A percentile compares a stretch with the other conserved stretches of the same genome.
These are phyloP conservation scores for Aspergillus arachidicola DNA, from an alignment of 2,329 filamentous ascomycete genomes.

Conservation along the genomic window DNA sequence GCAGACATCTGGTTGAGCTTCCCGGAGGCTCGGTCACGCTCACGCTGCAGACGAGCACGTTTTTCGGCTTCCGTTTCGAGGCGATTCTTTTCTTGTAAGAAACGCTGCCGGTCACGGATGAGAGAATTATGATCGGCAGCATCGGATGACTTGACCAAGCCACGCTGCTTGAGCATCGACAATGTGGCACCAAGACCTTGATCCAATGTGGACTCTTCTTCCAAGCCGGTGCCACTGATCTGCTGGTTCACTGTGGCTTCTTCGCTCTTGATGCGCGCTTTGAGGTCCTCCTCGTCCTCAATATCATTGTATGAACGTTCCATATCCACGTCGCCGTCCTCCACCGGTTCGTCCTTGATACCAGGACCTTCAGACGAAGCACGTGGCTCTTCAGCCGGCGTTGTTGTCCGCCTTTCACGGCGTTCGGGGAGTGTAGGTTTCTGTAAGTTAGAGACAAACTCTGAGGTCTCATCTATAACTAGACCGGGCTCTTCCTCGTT, in stretches of 20 bases:
- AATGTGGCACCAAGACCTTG: conserved; percentile 81
- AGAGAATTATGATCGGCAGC: conserved; percentile 66
- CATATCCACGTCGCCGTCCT: conserved; percentile 59
- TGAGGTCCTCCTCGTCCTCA: conserved; percentile 51
- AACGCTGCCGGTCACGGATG: conserved; percentile 72
- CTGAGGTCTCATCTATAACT: conserved; percentile 93
- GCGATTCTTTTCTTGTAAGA: conserved; percentile 76
- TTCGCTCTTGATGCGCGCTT: conserved; percentile 55
- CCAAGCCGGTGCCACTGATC: conserved; percentile 69
- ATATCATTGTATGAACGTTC: conserved; percentile 55
- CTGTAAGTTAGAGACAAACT: conserved; percentile 86
- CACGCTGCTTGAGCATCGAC: conserved; percentile 80
- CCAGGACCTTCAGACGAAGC: conserved; percentile 21
- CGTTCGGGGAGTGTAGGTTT: conserved; percentile 63
- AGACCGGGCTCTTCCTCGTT: conserved; percentile 64
- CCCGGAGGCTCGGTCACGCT: conserved; percentile 81
- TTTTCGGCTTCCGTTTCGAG: conserved; percentile 79
- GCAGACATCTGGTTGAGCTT: conserved; percentile 85
- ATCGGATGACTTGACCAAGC: conserved; percentile 69
- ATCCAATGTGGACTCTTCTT: conserved; percentile 79
- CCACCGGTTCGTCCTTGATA: conserved; percentile 41
- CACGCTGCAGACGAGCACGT: conserved; percentile 76
- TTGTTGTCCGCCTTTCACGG: conserved; percentile 41
- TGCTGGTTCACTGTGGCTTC: conserved; percentile 47
- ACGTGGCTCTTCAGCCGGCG: conserved; percentile 36